A percentile compares a stretch with the other conserved stretches of the same genome.
Evolutionary conservation across 257 asterid species (phyloP).

Genomic region (Catharanthus roseus): DNA sequence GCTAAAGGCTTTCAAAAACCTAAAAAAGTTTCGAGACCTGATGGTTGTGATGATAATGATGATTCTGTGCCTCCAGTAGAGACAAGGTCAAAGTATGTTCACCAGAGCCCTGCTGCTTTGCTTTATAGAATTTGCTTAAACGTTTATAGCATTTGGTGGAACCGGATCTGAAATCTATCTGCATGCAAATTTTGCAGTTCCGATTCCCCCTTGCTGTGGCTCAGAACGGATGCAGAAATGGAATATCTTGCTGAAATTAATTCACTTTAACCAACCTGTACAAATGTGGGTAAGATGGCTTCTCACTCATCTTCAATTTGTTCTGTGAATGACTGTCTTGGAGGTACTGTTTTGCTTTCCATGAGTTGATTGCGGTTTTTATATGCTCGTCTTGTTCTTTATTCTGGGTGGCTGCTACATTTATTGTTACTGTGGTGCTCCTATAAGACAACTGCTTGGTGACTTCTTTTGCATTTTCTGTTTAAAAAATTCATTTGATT

Average conservation of each 20-base stretch:
- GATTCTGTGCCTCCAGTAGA: constrained; percentile 57
- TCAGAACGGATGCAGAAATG: constrained; percentile 99
- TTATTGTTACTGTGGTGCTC: background rate
- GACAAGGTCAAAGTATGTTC: constrained; percentile 66
- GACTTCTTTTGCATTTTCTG: background rate
- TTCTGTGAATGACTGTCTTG: background rate
- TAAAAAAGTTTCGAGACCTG: constrained; percentile 80
- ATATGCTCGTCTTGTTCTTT: background rate
- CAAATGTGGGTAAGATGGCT: constrained; percentile 94
- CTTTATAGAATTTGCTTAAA: constrained; percentile 3
- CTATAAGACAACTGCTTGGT: background rate
- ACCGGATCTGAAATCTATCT: constrained; percentile 6
- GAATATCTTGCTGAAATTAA: constrained; percentile 90
- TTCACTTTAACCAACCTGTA: constrained; percentile 84
- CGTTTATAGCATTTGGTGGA: constrained; percentile 6
- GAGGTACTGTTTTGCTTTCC: background rate
- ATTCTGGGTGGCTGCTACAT: background rate
- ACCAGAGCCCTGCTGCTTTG: background rate
- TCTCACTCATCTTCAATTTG: background rate
- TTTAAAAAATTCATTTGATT: background rate
- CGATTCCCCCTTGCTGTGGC: constrained; percentile 95
- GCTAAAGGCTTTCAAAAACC: constrained; percentile 92
- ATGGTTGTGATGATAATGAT: constrained; percentile 97
- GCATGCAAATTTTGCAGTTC: constrained; percentile 53
- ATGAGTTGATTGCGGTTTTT: background rate